These are phyloP conservation scores for Myriosclerotinia scirpicola DNA, from an alignment of 2,329 filamentous ascomycete genomes.

Conservation along the genomic window DNA sequence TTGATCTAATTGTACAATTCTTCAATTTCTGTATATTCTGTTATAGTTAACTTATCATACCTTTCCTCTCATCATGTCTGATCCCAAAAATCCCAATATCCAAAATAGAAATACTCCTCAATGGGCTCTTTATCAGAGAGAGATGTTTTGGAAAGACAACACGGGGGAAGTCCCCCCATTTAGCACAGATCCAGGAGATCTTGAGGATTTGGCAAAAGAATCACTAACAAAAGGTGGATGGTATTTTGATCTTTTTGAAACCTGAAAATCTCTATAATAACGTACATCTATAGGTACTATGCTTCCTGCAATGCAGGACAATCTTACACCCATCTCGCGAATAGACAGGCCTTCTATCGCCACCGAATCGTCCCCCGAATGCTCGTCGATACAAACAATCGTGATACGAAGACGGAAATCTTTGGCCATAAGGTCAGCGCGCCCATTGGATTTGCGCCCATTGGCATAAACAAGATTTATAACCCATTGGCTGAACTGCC, in stretches of 20 bases:
- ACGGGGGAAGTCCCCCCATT: conserved; percentile 50
- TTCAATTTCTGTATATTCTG: not conserved
- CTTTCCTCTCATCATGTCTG: conserved; percentile 36
- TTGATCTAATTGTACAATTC: not conserved
- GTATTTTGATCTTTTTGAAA: conserved; percentile 33
- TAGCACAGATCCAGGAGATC: conserved; percentile 56
- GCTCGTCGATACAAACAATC: conserved; percentile 57
- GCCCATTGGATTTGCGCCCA: conserved; percentile 63
- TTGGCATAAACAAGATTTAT: conserved; percentile 67
- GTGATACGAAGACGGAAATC: conserved; percentile 57
- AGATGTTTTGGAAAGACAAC: conserved; percentile 56
- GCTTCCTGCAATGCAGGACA: conserved; percentile 57
- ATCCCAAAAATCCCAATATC: conserved; percentile 54
- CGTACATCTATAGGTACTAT: conserved; percentile 46
- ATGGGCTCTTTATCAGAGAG: conserved; percentile 54
- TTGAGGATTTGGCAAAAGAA: conserved; percentile 58
- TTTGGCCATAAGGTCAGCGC: conserved; percentile 60
- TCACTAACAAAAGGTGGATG: conserved; percentile 56
- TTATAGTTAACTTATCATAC: not conserved
- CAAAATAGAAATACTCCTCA: conserved; percentile 51
- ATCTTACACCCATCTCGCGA: conserved; percentile 54
- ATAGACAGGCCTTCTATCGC: conserved; percentile 63
- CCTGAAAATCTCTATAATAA: not conserved
- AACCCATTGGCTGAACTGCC: conserved; percentile 57
- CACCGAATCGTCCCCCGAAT: conserved; percentile 62